A percentile compares a stretch with the other conserved stretches of the same genome.
Evolutionary conservation across 2,329 filamentous ascomycete genomes (phyloP).

Genomic region (Microsporum audouinii): DNA sequence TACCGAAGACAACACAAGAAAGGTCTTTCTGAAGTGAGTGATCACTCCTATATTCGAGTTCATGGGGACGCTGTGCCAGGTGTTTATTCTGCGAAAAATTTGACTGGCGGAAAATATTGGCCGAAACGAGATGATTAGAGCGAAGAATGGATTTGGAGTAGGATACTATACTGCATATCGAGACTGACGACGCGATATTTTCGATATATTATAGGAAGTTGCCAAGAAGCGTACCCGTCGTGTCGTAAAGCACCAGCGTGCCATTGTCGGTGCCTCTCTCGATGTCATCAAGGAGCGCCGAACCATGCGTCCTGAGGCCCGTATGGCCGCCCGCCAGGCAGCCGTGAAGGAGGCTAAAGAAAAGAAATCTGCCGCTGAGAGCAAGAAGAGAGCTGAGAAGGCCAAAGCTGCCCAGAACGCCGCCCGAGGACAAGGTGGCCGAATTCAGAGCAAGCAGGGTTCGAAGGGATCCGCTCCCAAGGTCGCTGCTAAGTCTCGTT

Average conservation of each 20-base stretch:
- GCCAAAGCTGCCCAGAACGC: constrained; percentile 71
- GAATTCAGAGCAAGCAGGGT: constrained; percentile 93
- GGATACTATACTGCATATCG: neutral
- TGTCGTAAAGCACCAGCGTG: constrained; percentile 96
- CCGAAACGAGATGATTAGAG: constrained; percentile 10
- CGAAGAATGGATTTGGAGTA: neutral
- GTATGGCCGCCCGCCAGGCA: constrained; percentile 72
- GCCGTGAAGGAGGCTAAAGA: constrained; percentile 98
- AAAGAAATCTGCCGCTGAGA: constrained; percentile 81
- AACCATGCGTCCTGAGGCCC: constrained; percentile 85
- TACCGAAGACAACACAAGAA: constrained; percentile 99
- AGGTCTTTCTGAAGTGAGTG: constrained; percentile 98
- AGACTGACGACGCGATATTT: constrained; percentile 12
- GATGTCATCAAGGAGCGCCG: constrained; percentile 99
- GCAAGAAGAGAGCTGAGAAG: constrained; percentile 98
- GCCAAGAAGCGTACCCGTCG: constrained; percentile 99
- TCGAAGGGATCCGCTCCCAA: constrained; percentile 82
- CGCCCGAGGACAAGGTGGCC: constrained; percentile 63
- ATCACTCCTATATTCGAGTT: neutral
- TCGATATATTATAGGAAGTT: constrained; percentile 61
- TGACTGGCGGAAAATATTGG: neutral
- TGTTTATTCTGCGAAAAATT: neutral
- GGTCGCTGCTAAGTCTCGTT: constrained; percentile 77
- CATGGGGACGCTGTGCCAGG: neutral
- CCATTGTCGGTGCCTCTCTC: constrained; percentile 96